phyloP scores from a whole-genome alignment of 441 rosid species.

The Viola pubescens region DNA sequence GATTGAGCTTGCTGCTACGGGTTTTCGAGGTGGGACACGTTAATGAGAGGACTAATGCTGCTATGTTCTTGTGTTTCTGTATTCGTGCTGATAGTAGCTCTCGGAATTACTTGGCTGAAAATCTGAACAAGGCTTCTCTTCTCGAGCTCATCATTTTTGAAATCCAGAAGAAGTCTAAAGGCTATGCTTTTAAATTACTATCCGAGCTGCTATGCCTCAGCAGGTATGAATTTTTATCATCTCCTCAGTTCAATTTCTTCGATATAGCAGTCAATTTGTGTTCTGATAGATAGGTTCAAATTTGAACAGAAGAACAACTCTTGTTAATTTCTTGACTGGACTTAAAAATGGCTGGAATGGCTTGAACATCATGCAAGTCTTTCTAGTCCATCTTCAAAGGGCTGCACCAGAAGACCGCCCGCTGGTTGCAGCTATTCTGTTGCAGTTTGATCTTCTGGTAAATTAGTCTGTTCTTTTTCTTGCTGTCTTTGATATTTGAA shows the following conservation, averaged over 20 bases:
- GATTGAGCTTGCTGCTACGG: slow-evolving; percentile 34
- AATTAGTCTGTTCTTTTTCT: slow-evolving; percentile 2
- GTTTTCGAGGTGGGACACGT: slow-evolving; percentile 27
- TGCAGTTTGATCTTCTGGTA: slow-evolving; percentile 64
- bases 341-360: slow-evolving; percentile 39
- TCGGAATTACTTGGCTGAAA: slow-evolving; percentile 41
- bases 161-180: slow-evolving; percentile 21
- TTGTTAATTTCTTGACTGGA: slow-evolving; percentile 26
- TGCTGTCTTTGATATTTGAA: too few relatives aligned
- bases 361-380: slow-evolving; percentile 44
- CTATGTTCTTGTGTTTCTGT: slow-evolving; percentile 34
- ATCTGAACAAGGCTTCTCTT: slow-evolving; percentile 33
- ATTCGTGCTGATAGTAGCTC: slow-evolving; percentile 39
- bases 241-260: background rate
- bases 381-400: slow-evolving; percentile 37
- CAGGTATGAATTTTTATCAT: slow-evolving; percentile 27
- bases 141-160: slow-evolving; percentile 41
- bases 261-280: background rate
- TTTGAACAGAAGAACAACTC: slow-evolving; percentile 34
- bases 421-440: slow-evolving; percentile 37
- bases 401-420: slow-evolving; percentile 47
- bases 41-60: slow-evolving; percentile 34
- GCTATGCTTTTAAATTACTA: slow-evolving; percentile 28
- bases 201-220: slow-evolving; percentile 40
- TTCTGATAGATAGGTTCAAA: slow-evolving; percentile 8